Conservation (phyloP, 805 yeast genomes). For the Kodamaea kakaduensis region DNA sequence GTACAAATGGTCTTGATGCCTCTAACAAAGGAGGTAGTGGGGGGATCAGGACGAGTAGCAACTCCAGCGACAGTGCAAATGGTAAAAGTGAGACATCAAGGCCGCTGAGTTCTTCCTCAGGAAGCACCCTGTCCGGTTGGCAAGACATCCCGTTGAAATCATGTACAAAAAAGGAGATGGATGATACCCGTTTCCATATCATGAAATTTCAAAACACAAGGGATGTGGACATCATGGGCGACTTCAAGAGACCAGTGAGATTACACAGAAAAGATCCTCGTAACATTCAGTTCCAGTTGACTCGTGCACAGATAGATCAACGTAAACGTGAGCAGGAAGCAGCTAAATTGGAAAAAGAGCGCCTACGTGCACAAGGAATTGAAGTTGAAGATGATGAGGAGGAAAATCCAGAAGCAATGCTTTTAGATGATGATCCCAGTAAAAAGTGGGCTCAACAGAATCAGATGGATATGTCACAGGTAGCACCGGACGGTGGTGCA, state of each 20-base stretch:
- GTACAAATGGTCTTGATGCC: background rate
- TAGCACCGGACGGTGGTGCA: slow-evolving; percentile 92
- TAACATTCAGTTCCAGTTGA: slow-evolving; percentile 80
- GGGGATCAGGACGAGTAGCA: background rate
- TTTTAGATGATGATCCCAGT: slow-evolving; percentile 29
- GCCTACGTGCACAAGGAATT: slow-evolving; percentile 11
- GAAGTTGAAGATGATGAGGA: slow-evolving; percentile 16
- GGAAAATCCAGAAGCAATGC: slow-evolving; percentile 17
- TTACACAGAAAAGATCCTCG: slow-evolving; percentile 92
- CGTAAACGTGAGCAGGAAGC: slow-evolving; percentile 36
- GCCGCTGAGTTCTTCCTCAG: slow-evolving; percentile 4
- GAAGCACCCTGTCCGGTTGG: slow-evolving; percentile 29
- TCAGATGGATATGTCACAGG: slow-evolving; percentile 55
- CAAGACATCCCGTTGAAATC: slow-evolving; percentile 63
- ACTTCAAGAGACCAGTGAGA: slow-evolving; percentile 79
- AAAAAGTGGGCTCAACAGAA: slow-evolving; percentile 30
- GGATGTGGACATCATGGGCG: slow-evolving; percentile 63
- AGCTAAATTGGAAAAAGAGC: slow-evolving; percentile 16
- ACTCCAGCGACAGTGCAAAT: background rate
- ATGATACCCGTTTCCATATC: slow-evolving; percentile 72
- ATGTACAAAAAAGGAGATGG: slow-evolving; percentile 66
- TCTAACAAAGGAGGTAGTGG: slow-evolving; percentile 1
- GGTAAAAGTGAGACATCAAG: slow-evolving; percentile 1
- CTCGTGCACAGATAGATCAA: slow-evolving; percentile 69
- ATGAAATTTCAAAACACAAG: slow-evolving; percentile 73